Conservation (phyloP, 306 rosid genomes). For the Glycine latifolia region DNA sequence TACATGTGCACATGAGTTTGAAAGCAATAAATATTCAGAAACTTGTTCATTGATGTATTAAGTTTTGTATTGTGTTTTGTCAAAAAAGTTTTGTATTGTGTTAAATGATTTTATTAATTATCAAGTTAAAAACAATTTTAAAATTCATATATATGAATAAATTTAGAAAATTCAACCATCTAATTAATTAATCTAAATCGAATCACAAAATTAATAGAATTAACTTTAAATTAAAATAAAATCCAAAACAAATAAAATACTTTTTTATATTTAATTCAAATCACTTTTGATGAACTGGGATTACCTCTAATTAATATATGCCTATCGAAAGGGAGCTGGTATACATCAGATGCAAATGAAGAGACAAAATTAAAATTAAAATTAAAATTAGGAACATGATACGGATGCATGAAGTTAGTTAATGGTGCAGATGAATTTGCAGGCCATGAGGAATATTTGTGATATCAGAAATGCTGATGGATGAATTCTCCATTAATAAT, state of each 20-base stretch:
- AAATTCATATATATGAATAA: not conserved
- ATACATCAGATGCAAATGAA: not conserved
- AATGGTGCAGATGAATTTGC: not conserved
- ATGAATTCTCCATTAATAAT: conserved; percentile 1
- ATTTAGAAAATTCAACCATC: not conserved
- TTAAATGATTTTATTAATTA: too few relatives aligned
- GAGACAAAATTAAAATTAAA: not conserved
- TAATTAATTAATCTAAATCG: not conserved
- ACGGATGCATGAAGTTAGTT: not conserved
- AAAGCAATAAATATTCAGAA: too few relatives aligned
- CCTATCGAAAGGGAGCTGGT: too few relatives aligned
- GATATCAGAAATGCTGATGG: conserved; percentile 19
- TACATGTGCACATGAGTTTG: too few relatives aligned
- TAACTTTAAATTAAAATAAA: not conserved
- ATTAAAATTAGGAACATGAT: not conserved
- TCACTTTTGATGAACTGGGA: not conserved
- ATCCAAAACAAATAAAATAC: not conserved
- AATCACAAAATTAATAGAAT: not conserved
- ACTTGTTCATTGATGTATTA: too few relatives aligned
- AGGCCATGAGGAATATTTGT: not conserved
- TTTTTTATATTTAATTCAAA: not conserved
- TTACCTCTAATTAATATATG: not conserved
- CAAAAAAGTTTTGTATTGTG: too few relatives aligned
- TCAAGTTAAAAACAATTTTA: not conserved
- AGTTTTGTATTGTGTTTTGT: too few relatives aligned